Conservation (phyloP, 1,284 basidiomycete genomes). For the Earliella scabrosa region DNA sequence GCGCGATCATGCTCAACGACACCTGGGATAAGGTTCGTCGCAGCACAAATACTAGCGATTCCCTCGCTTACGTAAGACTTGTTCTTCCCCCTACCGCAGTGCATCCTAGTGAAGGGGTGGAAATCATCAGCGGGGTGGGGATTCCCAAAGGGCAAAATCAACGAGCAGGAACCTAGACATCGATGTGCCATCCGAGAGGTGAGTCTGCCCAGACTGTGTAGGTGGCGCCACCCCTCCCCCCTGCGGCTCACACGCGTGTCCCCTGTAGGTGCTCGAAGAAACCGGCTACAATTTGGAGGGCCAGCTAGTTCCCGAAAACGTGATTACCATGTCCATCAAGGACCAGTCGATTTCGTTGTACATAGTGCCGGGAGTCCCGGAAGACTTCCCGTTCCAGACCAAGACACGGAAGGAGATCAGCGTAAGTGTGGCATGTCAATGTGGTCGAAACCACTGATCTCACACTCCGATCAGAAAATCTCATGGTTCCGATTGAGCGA, state of each 20-base stretch:
- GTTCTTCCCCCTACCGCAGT: slow-evolving; percentile 50
- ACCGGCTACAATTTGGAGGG: slow-evolving; percentile 88
- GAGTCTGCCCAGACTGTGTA: slow-evolving; percentile 23
- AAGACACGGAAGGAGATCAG: slow-evolving; percentile 98
- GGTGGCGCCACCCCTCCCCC: not conserved
- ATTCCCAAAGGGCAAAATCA: slow-evolving; percentile 99
- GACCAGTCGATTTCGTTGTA: slow-evolving; percentile 92
- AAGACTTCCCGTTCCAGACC: slow-evolving; percentile 90
- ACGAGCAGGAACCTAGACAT: slow-evolving; percentile 85
- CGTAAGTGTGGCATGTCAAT: slow-evolving; percentile 56
- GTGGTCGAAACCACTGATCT: slow-evolving; percentile 9
- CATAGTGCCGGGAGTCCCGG: slow-evolving; percentile 90
- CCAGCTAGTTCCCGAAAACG: slow-evolving; percentile 71
- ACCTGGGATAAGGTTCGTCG: slow-evolving; percentile 86
- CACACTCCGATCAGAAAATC: slow-evolving; percentile 71
- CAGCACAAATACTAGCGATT: slow-evolving; percentile 1
- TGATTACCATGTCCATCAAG: slow-evolving; percentile 87
- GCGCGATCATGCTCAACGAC: slow-evolving; percentile 93
- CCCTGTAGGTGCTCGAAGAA: slow-evolving; percentile 84
- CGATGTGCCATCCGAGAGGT: slow-evolving; percentile 93
- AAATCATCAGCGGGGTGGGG: slow-evolving; percentile 97
- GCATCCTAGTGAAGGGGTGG: slow-evolving; percentile 96
- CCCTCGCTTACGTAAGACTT: slow-evolving; percentile 20
- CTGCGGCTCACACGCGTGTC: slow-evolving; percentile 4
- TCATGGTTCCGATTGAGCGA: slow-evolving; percentile 94